Evolutionary conservation across 2,329 filamentous ascomycete genomes (phyloP).

Genomic region (Zymoseptoria brevis): DNA sequence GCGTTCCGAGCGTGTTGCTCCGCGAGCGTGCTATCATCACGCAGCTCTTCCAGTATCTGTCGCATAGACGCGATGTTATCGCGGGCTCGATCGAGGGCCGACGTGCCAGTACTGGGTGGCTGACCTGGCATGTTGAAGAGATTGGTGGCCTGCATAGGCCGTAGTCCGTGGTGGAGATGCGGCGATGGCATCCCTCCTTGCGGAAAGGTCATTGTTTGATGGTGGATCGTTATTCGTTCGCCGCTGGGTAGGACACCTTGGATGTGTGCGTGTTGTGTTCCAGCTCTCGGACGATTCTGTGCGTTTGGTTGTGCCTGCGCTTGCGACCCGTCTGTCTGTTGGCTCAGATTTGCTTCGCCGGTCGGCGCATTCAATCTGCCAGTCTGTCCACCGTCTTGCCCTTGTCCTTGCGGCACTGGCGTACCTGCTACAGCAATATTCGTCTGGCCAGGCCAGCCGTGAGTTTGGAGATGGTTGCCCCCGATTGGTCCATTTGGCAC

Average conservation of each 20-base stretch:
- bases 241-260: conserved; percentile 24
- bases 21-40: conserved; percentile 12
- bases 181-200: not conserved
- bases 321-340: not conserved
- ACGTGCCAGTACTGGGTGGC: not conserved
- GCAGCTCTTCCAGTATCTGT: conserved; percentile 24
- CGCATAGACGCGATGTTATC: conserved; percentile 27
- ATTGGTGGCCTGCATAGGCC: conserved; percentile 4
- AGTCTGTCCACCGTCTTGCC: not conserved
- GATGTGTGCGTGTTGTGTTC: not conserved
- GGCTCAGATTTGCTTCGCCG: not conserved
- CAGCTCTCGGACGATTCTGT: not conserved
- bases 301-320: not conserved
- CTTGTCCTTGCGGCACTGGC: not conserved
- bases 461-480: not conserved
- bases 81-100: conserved; percentile 24
- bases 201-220: conserved; percentile 14
- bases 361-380: not conserved
- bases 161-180: conserved; percentile 1
- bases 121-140: conserved; percentile 1
- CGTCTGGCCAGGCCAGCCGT: not conserved
- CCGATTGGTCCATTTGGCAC: not conserved
- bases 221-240: conserved; percentile 25
- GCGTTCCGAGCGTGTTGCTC: conserved; percentile 18
- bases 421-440: not conserved